Base-by-base conservation (phyloP, 345 rosid species). In the Orychophragmus violaceus region DNA sequence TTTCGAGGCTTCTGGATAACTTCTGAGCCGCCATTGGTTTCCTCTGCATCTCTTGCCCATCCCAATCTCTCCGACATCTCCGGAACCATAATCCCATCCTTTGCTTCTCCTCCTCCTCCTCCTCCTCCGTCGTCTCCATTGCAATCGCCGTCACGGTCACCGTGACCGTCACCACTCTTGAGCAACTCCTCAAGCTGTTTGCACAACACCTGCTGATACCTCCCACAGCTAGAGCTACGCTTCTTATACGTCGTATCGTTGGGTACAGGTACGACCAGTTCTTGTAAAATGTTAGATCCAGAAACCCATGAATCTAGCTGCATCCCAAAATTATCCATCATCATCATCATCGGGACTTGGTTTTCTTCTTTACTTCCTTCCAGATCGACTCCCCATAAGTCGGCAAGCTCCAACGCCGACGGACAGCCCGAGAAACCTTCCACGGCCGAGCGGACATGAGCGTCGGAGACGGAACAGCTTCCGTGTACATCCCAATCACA, bases 401-500 rank as follows among this genome's bases (percentile, higher is more conserved):
- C 76, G 0, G 87, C 90, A 52, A 89, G 69, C 76, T 89, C 90
- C 25, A 66, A 36, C 5, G 85, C 85, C 5, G 87, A 78, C 0
- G 93, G 89, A 29, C 90, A 85, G 0, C 89, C 96, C 1, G 90
- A 81, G 66, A 89, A 85, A 0, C 91, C 93, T 48, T 89, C 89
- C 1, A 83, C 33, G 1, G 76, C 81, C 33, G 76, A 27, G 3
- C 90, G 90, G 54, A 83, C 87, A 64, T 89, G 93, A 0, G 90
- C 49, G 39, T 83, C 83, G 30, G 96, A 84, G 10, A 80, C 82
- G 0, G 90, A 82, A 19, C 88, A 86, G 72, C 85, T 82, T 2
- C 84, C 89, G 32, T 85, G 96, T 0, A 83, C 86, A 48, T 87
- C 93, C 82, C 78, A 80, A 45, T 85, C 96, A 51, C 93, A 87